Conservation (phyloP, 768 basidiomycete genomes). For the Boletus pseudopeckii region DNA sequence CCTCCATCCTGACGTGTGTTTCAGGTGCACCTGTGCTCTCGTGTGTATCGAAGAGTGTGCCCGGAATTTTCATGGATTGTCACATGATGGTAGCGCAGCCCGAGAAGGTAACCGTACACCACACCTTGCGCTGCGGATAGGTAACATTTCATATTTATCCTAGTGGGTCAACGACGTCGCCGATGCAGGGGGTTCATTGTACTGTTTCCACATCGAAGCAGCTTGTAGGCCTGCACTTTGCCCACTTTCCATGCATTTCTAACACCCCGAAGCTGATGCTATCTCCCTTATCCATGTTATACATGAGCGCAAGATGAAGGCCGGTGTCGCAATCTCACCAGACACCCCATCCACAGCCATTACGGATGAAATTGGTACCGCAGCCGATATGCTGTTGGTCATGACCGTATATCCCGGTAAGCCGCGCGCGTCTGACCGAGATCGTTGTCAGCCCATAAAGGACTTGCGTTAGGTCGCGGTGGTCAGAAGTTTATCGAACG, state of each 20-base stretch:
- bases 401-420: constrained; percentile 96
- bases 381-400: constrained; percentile 92
- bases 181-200: constrained; percentile 89
- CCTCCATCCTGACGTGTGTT: constrained; percentile 10
- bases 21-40: constrained; percentile 85
- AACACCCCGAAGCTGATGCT: constrained; percentile 53
- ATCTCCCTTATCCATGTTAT: constrained; percentile 76
- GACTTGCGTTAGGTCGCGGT: constrained; percentile 60
- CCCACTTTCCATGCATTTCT: constrained; percentile 13
- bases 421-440: background rate
- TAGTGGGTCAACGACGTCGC: constrained; percentile 98
- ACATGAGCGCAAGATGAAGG: constrained; percentile 82
- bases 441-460: background rate
- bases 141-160: background rate
- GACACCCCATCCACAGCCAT: constrained; percentile 88
- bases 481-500: constrained; percentile 95
- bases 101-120: constrained; percentile 58
- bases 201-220: constrained; percentile 97
- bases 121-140: background rate
- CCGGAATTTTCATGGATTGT: constrained; percentile 99
- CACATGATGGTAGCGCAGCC: constrained; percentile 99
- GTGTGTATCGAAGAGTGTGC: constrained; percentile 80
- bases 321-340: constrained; percentile 95
- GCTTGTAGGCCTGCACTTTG: constrained; percentile 52
- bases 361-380: constrained; percentile 76